Base-by-base conservation (phyloP, 768 basidiomycete species). In the Paxillus rubicundulus region DNA sequence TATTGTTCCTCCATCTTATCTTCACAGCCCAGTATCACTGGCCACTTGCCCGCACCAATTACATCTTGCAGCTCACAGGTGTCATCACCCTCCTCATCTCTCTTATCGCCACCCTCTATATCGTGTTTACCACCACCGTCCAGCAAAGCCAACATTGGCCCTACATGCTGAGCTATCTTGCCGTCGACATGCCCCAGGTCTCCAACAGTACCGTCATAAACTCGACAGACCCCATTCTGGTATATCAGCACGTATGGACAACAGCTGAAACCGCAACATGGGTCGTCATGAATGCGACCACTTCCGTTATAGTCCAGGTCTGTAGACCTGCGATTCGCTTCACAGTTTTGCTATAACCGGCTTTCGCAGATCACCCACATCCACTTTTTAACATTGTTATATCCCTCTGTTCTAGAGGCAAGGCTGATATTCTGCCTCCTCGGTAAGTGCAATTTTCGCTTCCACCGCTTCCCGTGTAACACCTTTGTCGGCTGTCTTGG, bases 1-100 rank as follows among this genome's bases (percentile, higher is more conserved):
- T 96, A 17, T 85, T 99, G 39, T 77, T 97, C 61, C 84, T 97
- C 51, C 94, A 98, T 60, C 85, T 99, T 58, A 69, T 93, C 53
- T 97, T 99, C 73, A 98, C 97, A 5, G 89, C 87, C 0, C 92
- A 96, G 66, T 98, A 96, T 58, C 97, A 99, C 69, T 91, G 89
- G 81, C 92, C 93, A 1, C 85, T 99, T 37, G 92, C 94, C 0
- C 88, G 86, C 6, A 81, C 90, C 62, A 99, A 99, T 73, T 99
- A 91, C 70, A 76, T 85, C 48, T 82, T 98, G 32, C 97, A 98
- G 67, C 66, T 98, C 12, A 82, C 85, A 2, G 92, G 90, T 8
- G 92, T 94, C 24, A 74, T 81, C 32, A 85, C 88, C 3, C 83
- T 96, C 18, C 80, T 97, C 52, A 79, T 87, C 33, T 87, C 86